Conservation (phyloP, 192 early-diverging fungal genomes). For the Paraglomus brasilianum region DNA sequence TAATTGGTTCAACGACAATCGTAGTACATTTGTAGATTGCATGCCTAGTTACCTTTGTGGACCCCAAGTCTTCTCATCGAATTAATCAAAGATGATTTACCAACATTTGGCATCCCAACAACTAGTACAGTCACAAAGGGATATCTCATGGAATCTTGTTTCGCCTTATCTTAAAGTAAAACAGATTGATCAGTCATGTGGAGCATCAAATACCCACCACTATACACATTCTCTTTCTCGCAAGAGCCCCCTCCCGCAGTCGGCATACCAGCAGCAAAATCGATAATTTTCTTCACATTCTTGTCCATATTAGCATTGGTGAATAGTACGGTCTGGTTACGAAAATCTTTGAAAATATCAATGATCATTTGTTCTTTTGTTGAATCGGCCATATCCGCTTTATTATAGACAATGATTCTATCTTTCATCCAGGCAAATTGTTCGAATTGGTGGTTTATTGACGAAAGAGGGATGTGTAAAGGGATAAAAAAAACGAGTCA, state of each 20-base stretch:
- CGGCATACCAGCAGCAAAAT: slow-evolving; percentile 55
- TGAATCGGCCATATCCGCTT: slow-evolving; percentile 80
- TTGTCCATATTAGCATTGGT: slow-evolving; percentile 58
- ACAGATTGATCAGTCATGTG: background rate
- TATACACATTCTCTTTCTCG: background rate
- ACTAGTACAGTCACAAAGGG: slow-evolving; percentile 67
- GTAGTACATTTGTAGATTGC: background rate
- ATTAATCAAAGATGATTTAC: slow-evolving; percentile 93
- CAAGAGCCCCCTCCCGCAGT: background rate
- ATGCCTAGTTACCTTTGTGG: slow-evolving; percentile 47
- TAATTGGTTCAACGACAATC: background rate
- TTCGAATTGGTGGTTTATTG: slow-evolving; percentile 83
- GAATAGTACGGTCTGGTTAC: slow-evolving; percentile 60
- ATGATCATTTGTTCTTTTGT: slow-evolving; percentile 25
- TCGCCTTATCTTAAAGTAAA: slow-evolving; percentile 38
- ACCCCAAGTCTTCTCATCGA: slow-evolving; percentile 76
- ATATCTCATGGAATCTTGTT: slow-evolving; percentile 20
- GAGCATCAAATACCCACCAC: background rate
- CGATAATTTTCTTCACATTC: slow-evolving; percentile 69
- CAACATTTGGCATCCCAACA: slow-evolving; percentile 96
- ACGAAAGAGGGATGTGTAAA: slow-evolving; percentile 78
- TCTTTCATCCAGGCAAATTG: slow-evolving; percentile 60
- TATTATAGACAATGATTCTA: slow-evolving; percentile 90
- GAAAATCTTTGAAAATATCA: slow-evolving; percentile 42
- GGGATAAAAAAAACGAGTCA: background rate